Evolutionary conservation across 208 protist species (phyloP).

Genomic region (Leishmania aethiopica): DNA sequence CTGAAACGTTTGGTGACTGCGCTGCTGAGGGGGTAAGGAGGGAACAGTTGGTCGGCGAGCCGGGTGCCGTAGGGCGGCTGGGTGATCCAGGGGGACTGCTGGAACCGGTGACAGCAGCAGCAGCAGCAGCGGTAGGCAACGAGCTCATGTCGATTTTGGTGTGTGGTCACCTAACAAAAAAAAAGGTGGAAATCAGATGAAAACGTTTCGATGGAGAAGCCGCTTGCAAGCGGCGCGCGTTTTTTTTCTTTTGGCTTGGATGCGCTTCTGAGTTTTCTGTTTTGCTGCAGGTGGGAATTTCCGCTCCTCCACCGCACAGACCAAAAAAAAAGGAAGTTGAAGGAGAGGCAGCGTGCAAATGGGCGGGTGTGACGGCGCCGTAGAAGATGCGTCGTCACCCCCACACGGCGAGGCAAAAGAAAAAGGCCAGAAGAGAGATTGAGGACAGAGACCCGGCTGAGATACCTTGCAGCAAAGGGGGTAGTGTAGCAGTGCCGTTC

Average conservation of each 20-base stretch:
- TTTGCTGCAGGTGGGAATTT: not conserved
- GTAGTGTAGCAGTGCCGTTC: not conserved
- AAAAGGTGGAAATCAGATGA: not conserved
- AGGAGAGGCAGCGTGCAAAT: not conserved
- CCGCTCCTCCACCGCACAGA: not conserved
- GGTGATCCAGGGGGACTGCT: constrained; percentile 27
- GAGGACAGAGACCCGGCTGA: not conserved
- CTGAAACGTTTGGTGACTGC: not conserved
- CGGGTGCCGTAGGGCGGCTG: constrained; percentile 18
- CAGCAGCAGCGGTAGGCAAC: not conserved
- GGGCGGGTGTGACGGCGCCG: not conserved
- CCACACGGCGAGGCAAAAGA: not conserved
- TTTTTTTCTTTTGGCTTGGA: not conserved
- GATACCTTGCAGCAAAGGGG: not conserved
- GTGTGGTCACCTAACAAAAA: not conserved
- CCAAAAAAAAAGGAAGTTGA: not conserved
- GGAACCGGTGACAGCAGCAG: not conserved
- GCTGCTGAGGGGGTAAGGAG: not conserved
- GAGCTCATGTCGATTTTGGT: not conserved
- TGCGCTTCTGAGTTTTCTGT: not conserved
- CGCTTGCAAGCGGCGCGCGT: not conserved
- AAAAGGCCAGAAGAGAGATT: not conserved
- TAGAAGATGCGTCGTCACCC: not conserved
- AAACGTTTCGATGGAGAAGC: not conserved
- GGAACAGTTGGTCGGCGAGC: constrained; percentile 6